phyloP scores from a whole-genome alignment of 371 early-diverging fungal genomes.

The Encephalitozoon romaleae region DNA sequence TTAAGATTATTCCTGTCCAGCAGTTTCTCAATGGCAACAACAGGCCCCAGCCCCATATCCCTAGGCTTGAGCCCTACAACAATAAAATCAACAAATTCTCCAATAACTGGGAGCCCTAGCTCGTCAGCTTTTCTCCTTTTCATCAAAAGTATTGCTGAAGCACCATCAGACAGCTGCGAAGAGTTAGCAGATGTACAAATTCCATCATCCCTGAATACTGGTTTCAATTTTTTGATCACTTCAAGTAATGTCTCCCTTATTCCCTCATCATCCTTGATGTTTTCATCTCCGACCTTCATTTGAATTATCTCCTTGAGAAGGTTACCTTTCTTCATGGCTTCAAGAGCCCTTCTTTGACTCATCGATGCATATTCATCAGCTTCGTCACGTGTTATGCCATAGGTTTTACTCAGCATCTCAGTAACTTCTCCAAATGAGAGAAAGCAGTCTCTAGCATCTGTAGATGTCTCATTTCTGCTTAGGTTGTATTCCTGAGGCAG shows the following conservation, averaged over 20 bases:
- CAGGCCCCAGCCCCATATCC: constrained; percentile 86
- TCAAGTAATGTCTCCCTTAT: constrained; percentile 74
- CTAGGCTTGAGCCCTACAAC: constrained; percentile 81
- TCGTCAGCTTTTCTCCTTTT: constrained; percentile 77
- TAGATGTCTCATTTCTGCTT: background rate
- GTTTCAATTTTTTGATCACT: constrained; percentile 71
- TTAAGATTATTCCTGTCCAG: constrained; percentile 72
- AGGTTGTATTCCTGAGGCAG: background rate
- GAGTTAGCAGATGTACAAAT: constrained; percentile 87
- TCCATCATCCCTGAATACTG: constrained; percentile 77
- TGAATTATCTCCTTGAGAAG: constrained; percentile 84
- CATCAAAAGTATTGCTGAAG: constrained; percentile 85
- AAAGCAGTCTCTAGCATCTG: constrained; percentile 59
- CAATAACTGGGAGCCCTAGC: constrained; percentile 72
- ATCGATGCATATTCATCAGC: constrained; percentile 77
- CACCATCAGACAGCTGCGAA: constrained; percentile 93
- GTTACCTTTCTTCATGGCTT: constrained; percentile 75
- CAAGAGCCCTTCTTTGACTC: constrained; percentile 70
- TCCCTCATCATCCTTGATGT: constrained; percentile 75
- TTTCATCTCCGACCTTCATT: constrained; percentile 65
- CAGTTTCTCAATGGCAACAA: constrained; percentile 74
- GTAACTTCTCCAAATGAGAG: constrained; percentile 81
- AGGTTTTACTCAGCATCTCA: constrained; percentile 82
- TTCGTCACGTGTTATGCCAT: constrained; percentile 68
- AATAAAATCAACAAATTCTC: constrained; percentile 75